Base-by-base conservation (phyloP, 345 rosid species). In the Citrus trifoliata region DNA sequence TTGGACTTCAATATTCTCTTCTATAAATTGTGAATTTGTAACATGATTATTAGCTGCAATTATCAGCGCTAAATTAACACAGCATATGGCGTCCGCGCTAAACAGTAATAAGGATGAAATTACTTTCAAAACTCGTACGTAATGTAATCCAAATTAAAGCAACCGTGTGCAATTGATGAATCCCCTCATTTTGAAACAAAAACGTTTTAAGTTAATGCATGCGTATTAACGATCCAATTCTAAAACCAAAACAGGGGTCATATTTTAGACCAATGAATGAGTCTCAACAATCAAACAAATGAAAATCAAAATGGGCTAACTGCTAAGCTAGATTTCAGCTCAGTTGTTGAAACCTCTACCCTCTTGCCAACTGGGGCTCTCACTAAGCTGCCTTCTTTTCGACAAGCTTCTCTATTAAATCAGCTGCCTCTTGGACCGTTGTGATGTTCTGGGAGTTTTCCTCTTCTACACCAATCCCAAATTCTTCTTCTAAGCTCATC, bases 401-500 rank as follows among this genome's bases (percentile, higher is more conserved):
- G 42, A 91, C 84, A 38, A 90, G 93, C 65, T 88, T 85, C 64
- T 94, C 98, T 12, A 92, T 92, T 83, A 94, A 83, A 84, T 92
- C 95, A 10, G 97, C 97, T 0, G 94, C 97, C 67, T 92, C 98
- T 82, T 91, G 95, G 51, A 94, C 94, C 2, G 94, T 92, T 1
- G 92, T 82, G 55, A 94, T 92, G 87, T 80, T 90, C 79, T 91
- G 93, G 40, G 97, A 90, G 78, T 85, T 92, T 25, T 92, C 84
- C 82, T 94, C 97, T 76, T 90, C 94, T 2, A 94, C 93, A 32
- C 79, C 87, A 83, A 94, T 91, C 2, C 75, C 87, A 56, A 94
- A 94, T 84, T 90, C 93, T 79, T 94, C 98, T 81, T 94, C 97
- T 73, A 92, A 88, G 5, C 88, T 89, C 98, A 94, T 94, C 73